These are phyloP conservation scores for Ogataea ramenticola DNA, from an alignment of 805 yeast species.

Conservation along the genomic window DNA sequence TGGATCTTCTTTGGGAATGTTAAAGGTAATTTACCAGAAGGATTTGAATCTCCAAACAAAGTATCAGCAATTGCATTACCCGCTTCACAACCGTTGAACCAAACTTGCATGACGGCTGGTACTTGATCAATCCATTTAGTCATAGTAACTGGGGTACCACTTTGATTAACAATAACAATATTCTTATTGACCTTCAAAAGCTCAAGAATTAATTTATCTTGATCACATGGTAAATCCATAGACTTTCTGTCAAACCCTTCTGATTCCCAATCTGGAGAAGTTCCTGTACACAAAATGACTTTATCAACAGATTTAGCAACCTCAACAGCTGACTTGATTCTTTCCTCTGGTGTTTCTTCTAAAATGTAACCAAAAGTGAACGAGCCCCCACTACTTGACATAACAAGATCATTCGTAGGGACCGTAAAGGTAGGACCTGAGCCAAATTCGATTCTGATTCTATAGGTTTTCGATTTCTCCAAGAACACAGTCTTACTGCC, in stretches of 20 bases:
- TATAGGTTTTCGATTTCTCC: constrained; percentile 28
- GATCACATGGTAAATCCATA: constrained; percentile 44
- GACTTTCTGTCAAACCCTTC: constrained; percentile 50
- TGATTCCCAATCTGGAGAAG: constrained; percentile 49
- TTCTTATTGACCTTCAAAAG: constrained; percentile 41
- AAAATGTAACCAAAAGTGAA: constrained; percentile 26
- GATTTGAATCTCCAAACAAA: constrained; percentile 52
- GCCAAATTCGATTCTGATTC: constrained; percentile 34
- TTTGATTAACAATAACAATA: constrained; percentile 46
- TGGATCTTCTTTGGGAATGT: constrained; percentile 44
- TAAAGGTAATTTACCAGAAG: constrained; percentile 51
- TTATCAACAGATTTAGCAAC: constrained; percentile 45
- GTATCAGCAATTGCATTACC: constrained; percentile 58
- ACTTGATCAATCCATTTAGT: constrained; percentile 39
- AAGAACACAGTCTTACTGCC: constrained; percentile 16
- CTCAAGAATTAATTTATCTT: constrained; percentile 37
- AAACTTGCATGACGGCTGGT: constrained; percentile 41
- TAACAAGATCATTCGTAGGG: constrained; percentile 11
- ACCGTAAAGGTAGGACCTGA: constrained; percentile 29
- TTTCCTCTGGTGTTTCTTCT: constrained; percentile 22
- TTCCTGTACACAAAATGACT: constrained; percentile 44
- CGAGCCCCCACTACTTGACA: constrained; percentile 30
- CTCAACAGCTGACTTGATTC: constrained; percentile 35
- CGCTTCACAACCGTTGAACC: constrained; percentile 51
- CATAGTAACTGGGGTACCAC: constrained; percentile 56